Base-by-base conservation (phyloP, 1,139 yeast genomes). In the Scheffersomyces segobiensis region DNA sequence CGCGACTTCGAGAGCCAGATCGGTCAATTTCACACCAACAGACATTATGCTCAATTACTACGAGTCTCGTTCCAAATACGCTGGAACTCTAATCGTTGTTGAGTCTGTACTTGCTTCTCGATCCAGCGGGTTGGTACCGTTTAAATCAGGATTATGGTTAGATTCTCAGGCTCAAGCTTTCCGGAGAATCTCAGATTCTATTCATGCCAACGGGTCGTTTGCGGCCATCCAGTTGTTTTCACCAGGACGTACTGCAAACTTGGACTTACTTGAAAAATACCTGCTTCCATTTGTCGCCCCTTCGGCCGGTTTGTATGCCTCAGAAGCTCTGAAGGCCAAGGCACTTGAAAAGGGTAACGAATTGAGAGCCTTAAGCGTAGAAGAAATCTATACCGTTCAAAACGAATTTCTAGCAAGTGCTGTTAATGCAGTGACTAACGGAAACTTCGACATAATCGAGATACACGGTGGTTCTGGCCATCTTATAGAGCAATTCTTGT, bases 1-100 rank as follows among this genome's bases (percentile, higher is more conserved):
- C 7, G 89, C 90, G 26, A 74, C 84, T 56, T 84, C 89, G 6
- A 76, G 87, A 71, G 70, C 69, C 65, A 77, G 87, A 68, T 80
- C 83, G 32, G 63, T 71, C 1, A 76, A 76, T 46, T 73, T 72
- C 57, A 73, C 77, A 26, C 85, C 88, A 17, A 77, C 80, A 3
- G 83, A 83, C 54, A 67, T 81, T 19, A 76, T 78, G 62, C 70
- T 71, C 12, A 74, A 79, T 56, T 84, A 87, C 68, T 88, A 88
- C 65, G 73, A 67, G 3, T 82, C 82, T 62, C 76, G 91, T 60
- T 78, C 88, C 5, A 66, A 72, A 54, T 67, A 73, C 57, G 83
- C 86, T 22, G 91, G 91, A 5, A 76, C 88, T 1, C 85, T 87
- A 12, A 68, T 83, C 53, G 79, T 73, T 63, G 68, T 73, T 21